Evolutionary conservation across 2,329 filamentous ascomycete species (phyloP).

Genomic region (Aspergillus latus): DNA sequence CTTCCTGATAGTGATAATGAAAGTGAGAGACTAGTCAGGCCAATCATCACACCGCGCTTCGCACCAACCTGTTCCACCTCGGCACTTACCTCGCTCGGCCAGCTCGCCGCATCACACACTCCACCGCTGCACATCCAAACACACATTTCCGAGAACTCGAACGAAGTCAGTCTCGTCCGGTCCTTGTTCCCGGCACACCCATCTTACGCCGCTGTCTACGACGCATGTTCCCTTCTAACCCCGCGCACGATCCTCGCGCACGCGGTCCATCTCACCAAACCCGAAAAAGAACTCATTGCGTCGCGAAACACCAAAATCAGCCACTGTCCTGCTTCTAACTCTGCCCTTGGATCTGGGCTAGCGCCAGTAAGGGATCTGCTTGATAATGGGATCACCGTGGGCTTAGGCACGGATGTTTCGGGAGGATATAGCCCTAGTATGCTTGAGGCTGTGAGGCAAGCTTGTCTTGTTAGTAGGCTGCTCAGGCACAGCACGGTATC

Average conservation of each 20-base stretch:
- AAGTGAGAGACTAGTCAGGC: slow-evolving; percentile 59
- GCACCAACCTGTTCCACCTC: slow-evolving; percentile 55
- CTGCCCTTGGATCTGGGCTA: slow-evolving; percentile 74
- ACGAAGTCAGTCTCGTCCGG: slow-evolving; percentile 70
- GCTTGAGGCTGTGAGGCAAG: slow-evolving; percentile 79
- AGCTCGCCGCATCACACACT: slow-evolving; percentile 60
- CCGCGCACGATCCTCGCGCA: slow-evolving; percentile 79
- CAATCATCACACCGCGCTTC: slow-evolving; percentile 74
- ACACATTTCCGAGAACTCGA: slow-evolving; percentile 80
- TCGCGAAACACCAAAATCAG: slow-evolving; percentile 64
- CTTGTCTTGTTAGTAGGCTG: slow-evolving; percentile 72
- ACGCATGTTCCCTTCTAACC: slow-evolving; percentile 67
- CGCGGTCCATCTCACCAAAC: slow-evolving; percentile 69
- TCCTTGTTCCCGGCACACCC: slow-evolving; percentile 63
- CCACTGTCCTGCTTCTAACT: slow-evolving; percentile 88
- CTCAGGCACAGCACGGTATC: slow-evolving; percentile 31
- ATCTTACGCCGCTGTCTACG: slow-evolving; percentile 80
- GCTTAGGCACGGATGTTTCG: slow-evolving; percentile 85
- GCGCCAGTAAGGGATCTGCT: slow-evolving; percentile 74
- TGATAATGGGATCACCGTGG: slow-evolving; percentile 72
- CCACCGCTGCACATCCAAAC: slow-evolving; percentile 71
- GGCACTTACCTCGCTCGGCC: slow-evolving; percentile 63
- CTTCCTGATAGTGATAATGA: slow-evolving; percentile 60
- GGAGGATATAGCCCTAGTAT: slow-evolving; percentile 83
- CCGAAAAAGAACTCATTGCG: slow-evolving; percentile 66